Conservation (phyloP, 768 basidiomycete genomes). For the Saitozyma sp. region DNA sequence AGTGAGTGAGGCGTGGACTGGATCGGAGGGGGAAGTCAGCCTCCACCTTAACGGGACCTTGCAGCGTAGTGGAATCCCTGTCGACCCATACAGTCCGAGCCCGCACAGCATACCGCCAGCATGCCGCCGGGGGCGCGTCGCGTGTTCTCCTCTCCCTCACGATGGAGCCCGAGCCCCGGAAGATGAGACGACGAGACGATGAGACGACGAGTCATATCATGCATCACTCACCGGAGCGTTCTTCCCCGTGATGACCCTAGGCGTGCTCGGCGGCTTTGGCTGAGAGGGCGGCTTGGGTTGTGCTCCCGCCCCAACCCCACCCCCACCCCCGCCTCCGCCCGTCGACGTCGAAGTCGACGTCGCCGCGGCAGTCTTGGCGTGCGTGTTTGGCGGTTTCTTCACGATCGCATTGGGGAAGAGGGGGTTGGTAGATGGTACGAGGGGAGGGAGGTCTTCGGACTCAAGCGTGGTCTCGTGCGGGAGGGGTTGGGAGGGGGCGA, state of each 20-base stretch:
- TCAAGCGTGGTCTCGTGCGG: not conserved
- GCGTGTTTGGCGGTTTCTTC: constrained; percentile 40
- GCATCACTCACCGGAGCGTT: constrained; percentile 27
- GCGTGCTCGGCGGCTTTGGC: constrained; percentile 12
- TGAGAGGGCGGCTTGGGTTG: constrained; percentile 2
- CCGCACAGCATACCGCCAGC: too few species aligned
- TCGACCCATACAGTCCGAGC: too few species aligned
- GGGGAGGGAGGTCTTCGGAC: constrained; percentile 33
- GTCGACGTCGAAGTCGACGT: not conserved
- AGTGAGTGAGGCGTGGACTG: constrained; percentile 19
- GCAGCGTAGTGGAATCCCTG: too few species aligned
- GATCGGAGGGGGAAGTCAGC: not conserved
- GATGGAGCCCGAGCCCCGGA: too few species aligned
- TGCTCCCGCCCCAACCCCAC: not conserved
- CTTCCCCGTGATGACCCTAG: constrained; percentile 26
- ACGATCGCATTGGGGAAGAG: constrained; percentile 44
- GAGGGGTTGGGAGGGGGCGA: not conserved
- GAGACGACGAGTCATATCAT: not conserved
- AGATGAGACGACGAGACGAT: not conserved
- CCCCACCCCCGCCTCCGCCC: constrained; percentile 1
- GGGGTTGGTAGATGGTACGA: constrained; percentile 41
- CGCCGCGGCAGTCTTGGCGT: constrained; percentile 24
- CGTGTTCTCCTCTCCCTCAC: too few species aligned
- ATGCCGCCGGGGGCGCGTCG: too few species aligned
- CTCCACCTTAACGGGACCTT: too few species aligned